Percentiles rank a stretch among this genome's conserved stretches.
phyloP scores from a whole-genome alignment of 2,329 filamentous ascomycete species.

The Aspergillus fumigatus region DNA sequence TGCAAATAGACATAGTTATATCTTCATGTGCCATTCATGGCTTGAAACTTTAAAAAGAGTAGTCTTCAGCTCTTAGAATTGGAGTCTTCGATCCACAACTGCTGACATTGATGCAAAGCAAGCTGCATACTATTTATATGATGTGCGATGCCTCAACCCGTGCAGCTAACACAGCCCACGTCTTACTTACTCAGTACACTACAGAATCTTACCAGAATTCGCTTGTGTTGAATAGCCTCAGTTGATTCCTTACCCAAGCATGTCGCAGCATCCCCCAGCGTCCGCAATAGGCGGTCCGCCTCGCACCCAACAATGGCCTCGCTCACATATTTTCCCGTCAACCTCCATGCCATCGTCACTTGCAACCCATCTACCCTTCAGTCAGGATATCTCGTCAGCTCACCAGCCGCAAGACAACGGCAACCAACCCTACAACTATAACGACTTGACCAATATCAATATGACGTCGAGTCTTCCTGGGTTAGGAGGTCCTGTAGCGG shows the following conservation, averaged over 20 bases:
- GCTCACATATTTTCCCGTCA: constrained; percentile 22
- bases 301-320: constrained; percentile 36
- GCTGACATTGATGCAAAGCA: neutral
- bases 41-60: neutral
- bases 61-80: neutral
- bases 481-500: constrained; percentile 19
- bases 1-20: neutral
- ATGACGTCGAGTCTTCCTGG: constrained; percentile 29
- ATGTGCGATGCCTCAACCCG: constrained; percentile 17
- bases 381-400: constrained; percentile 18
- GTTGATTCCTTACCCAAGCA: constrained; percentile 19
- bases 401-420: constrained; percentile 17
- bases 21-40: neutral
- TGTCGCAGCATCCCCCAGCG: constrained; percentile 47
- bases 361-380: constrained; percentile 23
- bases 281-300: constrained; percentile 40
- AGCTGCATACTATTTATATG: constrained; percentile 9
- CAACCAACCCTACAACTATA: constrained; percentile 16
- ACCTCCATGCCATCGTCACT: constrained; percentile 21
- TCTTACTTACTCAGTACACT: constrained; percentile 7
- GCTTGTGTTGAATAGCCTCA: neutral
- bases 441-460: constrained; percentile 20
- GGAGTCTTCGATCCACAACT: neutral
- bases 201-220: neutral
- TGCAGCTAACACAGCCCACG: constrained; percentile 1